phyloP scores from a whole-genome alignment of 2,329 filamentous ascomycete species.

The Periconia macrospinosa region DNA sequence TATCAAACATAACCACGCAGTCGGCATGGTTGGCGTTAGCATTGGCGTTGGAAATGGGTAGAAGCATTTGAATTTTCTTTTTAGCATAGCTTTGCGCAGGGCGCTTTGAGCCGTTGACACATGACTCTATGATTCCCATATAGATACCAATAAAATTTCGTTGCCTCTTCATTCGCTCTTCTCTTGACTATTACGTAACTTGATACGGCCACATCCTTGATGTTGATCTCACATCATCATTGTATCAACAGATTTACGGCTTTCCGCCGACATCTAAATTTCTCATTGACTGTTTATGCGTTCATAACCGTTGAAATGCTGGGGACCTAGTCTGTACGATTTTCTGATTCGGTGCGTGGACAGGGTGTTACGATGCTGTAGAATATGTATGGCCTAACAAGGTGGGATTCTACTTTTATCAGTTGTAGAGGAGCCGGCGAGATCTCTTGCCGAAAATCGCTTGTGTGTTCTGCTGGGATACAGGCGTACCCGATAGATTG shows the following conservation, averaged over 20 bases:
- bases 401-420: neutral
- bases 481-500: neutral
- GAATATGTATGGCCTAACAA: no score
- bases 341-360: no score
- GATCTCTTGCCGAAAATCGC: neutral
- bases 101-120: neutral
- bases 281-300: no score
- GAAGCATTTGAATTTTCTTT: neutral
- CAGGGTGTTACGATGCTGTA: no score
- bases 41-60: neutral
- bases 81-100: conserved; percentile 9
- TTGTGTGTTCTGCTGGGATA: neutral
- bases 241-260: no score
- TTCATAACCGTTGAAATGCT: no score
- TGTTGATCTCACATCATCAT: no score
- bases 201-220: no score
- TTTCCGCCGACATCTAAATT: no score
- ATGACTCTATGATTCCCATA: conserved; percentile 12
- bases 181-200: neutral
- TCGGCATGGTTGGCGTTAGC: conserved; percentile 1
- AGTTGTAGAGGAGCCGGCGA: neutral
- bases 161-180: neutral
- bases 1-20: neutral
- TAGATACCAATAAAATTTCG: conserved; percentile 9
- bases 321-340: no score